Evolutionary conservation across 345 rosid species (phyloP).

Genomic region (Rhizophora apiculata): DNA sequence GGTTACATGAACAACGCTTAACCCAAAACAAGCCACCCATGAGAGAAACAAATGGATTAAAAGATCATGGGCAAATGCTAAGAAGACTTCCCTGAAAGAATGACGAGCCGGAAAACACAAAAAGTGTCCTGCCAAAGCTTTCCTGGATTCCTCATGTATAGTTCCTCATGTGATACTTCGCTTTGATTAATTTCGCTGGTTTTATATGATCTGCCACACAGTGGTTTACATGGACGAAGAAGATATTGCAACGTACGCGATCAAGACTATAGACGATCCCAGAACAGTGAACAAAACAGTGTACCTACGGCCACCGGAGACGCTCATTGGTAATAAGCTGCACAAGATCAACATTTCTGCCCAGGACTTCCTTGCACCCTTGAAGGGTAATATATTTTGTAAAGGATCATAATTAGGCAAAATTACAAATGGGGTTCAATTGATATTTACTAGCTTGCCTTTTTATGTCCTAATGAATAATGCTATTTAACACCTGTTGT

Average conservation of each 20-base stretch:
- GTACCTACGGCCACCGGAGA: slow-evolving; percentile 65
- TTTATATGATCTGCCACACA: slow-evolving; percentile 1
- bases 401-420: too few species aligned
- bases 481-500: neutral
- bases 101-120: too few species aligned
- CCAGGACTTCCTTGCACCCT: slow-evolving; percentile 55
- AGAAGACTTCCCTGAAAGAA: too few species aligned
- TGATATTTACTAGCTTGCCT: neutral
- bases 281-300: slow-evolving; percentile 63
- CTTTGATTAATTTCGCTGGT: neutral
- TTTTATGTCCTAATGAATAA: neutral
- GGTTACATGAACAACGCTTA: too few species aligned
- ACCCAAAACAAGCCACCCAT: too few species aligned
- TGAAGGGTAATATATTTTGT: slow-evolving; percentile 38
- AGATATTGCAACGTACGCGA: slow-evolving; percentile 58
- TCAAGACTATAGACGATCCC: slow-evolving; percentile 64
- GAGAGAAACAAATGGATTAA: too few species aligned
- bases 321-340: slow-evolving; percentile 40
- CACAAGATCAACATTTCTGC: slow-evolving; percentile 44
- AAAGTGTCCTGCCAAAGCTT: too few species aligned
- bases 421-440: too few species aligned
- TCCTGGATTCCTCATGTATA: too few species aligned
- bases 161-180: too few species aligned
- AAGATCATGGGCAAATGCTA: too few species aligned
- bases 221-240: slow-evolving; percentile 65